Base-by-base conservation (phyloP, 2,329 filamentous ascomycete genomes). In the Botrytis fabae region DNA sequence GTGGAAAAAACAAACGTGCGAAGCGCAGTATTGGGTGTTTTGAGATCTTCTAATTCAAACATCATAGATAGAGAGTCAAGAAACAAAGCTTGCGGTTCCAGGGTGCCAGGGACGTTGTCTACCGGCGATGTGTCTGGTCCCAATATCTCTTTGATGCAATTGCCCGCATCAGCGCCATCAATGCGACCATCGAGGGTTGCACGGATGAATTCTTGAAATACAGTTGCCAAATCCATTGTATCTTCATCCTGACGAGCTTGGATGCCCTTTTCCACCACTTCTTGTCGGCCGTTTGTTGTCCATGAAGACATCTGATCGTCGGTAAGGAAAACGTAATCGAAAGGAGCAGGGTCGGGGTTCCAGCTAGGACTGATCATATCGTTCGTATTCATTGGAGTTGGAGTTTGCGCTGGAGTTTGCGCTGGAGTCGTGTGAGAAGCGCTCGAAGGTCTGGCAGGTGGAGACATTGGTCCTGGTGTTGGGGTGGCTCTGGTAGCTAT, bases 131-230 rank as follows among this genome's bases (percentile, higher is more conserved):
- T 82, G 74, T 88, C 85, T 72, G 87, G 84, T 28, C 87, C 88
- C 46, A 97, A 83, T 40, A 97, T 92, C 74, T 94, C 90, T 79
- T 91, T 92, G 73, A 97, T 87, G 72, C 90, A 88, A 32, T 83
- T 84, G 40, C 95, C 95, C 65, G 93, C 91, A 78, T 95, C 92
- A 9, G 82, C 81, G 3, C 93, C 85, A 57, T 88, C 85, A 63
- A 98, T 82, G 66, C 90, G 88, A 60, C 86, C 87, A 79, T 94
- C 91, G 20, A 97, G 83, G 28, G 91, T 90, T 48, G 93, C 90
- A 75, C 91, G 90, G 51, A 96, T 88, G 54, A 98, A 88, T 81
- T 99, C 96, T 83, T 97, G 93, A 77, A 95, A 94, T 35, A 97
- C 84, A 22, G 87, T 87, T 44, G 91, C 90, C 54, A 97, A 84